These are phyloP conservation scores for Ceratobasidium sp. DNA, from an alignment of 1,284 basidiomycete genomes.

Conservation along the genomic window DNA sequence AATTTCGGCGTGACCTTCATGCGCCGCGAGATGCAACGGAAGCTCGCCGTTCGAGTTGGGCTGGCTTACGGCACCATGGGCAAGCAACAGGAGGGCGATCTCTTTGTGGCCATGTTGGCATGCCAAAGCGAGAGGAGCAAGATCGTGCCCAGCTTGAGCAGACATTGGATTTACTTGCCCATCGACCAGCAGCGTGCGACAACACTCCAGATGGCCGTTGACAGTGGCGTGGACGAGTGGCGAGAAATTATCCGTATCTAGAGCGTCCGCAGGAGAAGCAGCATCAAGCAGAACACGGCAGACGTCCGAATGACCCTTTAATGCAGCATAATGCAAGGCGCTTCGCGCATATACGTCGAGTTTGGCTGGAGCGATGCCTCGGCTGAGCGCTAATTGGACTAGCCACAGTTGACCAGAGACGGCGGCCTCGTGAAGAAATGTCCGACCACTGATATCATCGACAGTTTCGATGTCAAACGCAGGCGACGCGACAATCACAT, in stretches of 20 bases:
- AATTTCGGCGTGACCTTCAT: slow-evolving; percentile 89
- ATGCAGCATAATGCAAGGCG: slow-evolving; percentile 95
- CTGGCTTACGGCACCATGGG: slow-evolving; percentile 81
- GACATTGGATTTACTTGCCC: slow-evolving; percentile 65
- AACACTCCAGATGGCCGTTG: slow-evolving; percentile 86
- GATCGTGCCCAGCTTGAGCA: slow-evolving; percentile 72
- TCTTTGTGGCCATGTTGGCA: slow-evolving; percentile 91
- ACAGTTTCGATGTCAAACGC: slow-evolving; percentile 92
- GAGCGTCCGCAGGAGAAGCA: slow-evolving; percentile 73
- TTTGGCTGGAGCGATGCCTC: slow-evolving; percentile 75
- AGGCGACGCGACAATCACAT: slow-evolving; percentile 79
- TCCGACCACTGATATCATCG: slow-evolving; percentile 97
- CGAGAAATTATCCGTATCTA: slow-evolving; percentile 95
- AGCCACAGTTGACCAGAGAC: slow-evolving; percentile 87
- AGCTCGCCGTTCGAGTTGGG: slow-evolving; percentile 96
- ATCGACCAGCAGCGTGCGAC: slow-evolving; percentile 80
- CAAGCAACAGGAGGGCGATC: slow-evolving; percentile 83
- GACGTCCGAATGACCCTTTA: slow-evolving; percentile 87
- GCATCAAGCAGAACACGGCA: slow-evolving; percentile 83
- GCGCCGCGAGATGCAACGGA: slow-evolving; percentile 98
- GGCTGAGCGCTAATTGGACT: slow-evolving; percentile 84
- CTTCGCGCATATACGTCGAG: slow-evolving; percentile 93
- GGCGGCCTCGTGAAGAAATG: slow-evolving; percentile 94
- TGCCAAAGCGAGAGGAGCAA: slow-evolving; percentile 91
- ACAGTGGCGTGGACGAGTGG: slow-evolving; percentile 94